Base-by-base conservation (phyloP, 495 filamentous ascomycete species). In the Aspergillus homomorphus region DNA sequence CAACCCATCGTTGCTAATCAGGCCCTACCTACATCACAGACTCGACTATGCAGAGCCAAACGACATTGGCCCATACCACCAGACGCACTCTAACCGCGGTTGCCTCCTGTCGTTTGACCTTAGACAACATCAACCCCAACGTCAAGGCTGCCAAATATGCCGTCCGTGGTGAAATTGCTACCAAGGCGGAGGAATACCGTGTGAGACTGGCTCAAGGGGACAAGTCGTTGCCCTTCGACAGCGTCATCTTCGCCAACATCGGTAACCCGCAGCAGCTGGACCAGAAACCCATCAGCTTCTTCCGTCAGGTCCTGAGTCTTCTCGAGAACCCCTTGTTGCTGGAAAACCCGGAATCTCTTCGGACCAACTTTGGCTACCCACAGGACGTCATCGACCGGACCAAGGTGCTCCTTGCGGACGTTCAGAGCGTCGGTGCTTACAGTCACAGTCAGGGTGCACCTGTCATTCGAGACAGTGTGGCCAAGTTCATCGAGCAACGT, bases 221-320 rank as follows among this genome's bases (percentile, higher is more conserved):
- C 66, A 80, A 83, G 62, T 70, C 75, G 56, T 81, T 98, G 45
- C 94, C 94, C 23, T 98, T 98, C 70, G 81, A 89, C 61, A 80
- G 89, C 59, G 86, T 98, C 66, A 93, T 98, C 73, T 90, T 89
- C 54, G 94, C 94, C 73, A 98, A 98, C 74, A 98, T 98, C 69
- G 94, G 95, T 63, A 98, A 98, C 77, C 94, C 95, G 7, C 94
- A 98, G 70, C 95, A 98, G 75, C 87, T 98, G 55, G 94, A 95
- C 75, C 94, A 98, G 80, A 94, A 96, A 80, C 94, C 94, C 63
- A 91, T 98, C 67, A 98, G 93, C 62, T 98, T 96, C 82, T 96
- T 98, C 87, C 87, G 94, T 56, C 95, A 98, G 77, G 95, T 98
- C 12, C 81, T 96, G 67, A 96, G 91, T 78, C 74, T 98, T 50